A percentile compares a stretch with the other conserved stretches of the same genome.
Conservation (phyloP, 495 filamentous ascomycete species). For the Xylaria sp. region DNA sequence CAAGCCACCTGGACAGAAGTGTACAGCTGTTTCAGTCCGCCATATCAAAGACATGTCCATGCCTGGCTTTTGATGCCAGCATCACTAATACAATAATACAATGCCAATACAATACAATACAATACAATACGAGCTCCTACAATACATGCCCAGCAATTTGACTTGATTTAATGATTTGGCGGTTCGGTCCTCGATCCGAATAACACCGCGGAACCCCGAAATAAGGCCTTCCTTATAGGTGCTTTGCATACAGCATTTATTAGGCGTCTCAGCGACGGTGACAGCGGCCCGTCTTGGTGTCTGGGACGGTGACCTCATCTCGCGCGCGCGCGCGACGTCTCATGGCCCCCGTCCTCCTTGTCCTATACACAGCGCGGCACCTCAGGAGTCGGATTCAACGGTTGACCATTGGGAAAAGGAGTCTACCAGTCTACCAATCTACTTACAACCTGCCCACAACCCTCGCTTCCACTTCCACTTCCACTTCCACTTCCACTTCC, state of each 20-base stretch:
- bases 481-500: no score
- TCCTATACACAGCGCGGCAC: not conserved
- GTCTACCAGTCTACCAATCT: not conserved
- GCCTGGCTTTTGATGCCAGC: constrained; percentile 26
- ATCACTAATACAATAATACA: constrained; percentile 1
- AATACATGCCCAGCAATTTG: no score
- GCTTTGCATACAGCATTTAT: constrained; percentile 1
- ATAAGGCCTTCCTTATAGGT: constrained; percentile 14
- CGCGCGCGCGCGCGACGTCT: constrained; percentile 11
- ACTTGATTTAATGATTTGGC: constrained; percentile 20
- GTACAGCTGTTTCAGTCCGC: constrained; percentile 33
- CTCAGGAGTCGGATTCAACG: constrained; percentile 15
- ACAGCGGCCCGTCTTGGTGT: constrained; percentile 13
- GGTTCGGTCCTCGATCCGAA: constrained; percentile 26
- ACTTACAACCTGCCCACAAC: constrained; percentile 1
- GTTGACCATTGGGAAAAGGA: not conserved
- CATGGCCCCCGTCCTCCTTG: constrained; percentile 7
- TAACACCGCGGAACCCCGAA: constrained; percentile 25
- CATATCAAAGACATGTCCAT: constrained; percentile 17
- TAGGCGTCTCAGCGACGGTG: constrained; percentile 7
- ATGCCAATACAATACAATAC: no score
- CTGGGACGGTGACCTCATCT: constrained; percentile 26
- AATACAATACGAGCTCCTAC: no score
- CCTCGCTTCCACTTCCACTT: no score
- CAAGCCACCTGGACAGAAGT: constrained; percentile 37